These are phyloP conservation scores for Aspergillus eucalypticola DNA, from an alignment of 2,329 filamentous ascomycete genomes.

Conservation along the genomic window DNA sequence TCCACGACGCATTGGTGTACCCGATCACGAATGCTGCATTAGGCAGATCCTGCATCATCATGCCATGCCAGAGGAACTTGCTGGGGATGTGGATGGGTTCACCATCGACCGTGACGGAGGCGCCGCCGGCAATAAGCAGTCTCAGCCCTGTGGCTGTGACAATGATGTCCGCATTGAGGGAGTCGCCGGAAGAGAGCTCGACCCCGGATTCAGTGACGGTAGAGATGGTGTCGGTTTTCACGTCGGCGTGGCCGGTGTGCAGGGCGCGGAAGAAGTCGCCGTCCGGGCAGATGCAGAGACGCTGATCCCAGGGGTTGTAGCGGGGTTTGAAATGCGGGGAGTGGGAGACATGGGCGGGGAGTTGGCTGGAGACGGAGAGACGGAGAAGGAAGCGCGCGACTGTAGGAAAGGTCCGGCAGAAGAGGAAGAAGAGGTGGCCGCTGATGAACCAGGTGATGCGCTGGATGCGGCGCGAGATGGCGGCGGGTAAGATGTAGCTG, in stretches of 20 bases:
- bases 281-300: conserved; percentile 69
- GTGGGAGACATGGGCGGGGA: conserved; percentile 57
- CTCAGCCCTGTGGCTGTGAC: conserved; percentile 49
- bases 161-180: conserved; percentile 45
- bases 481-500: conserved; percentile 38
- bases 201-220: conserved; percentile 53
- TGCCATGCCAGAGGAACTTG: conserved; percentile 47
- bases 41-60: conserved; percentile 48
- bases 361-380: conserved; percentile 45
- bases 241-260: conserved; percentile 51
- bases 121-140: conserved; percentile 41
- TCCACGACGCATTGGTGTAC: conserved; percentile 49
- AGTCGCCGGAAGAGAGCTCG: conserved; percentile 47
- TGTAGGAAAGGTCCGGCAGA: conserved; percentile 57
- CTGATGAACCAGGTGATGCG: conserved; percentile 54
- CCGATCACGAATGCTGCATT: conserved; percentile 46
- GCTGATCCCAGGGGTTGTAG: conserved; percentile 72
- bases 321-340: conserved; percentile 65
- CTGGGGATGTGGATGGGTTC: conserved; percentile 32
- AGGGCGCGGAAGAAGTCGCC: conserved; percentile 60
- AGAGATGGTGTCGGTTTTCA: conserved; percentile 59
- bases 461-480: conserved; percentile 31
- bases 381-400: conserved; percentile 53
- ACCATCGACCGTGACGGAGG: conserved; percentile 40
- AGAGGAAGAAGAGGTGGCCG: conserved; percentile 52